These are phyloP conservation scores for Centella asiatica DNA, from an alignment of 129 eudicot species.

Conservation along the genomic window DNA sequence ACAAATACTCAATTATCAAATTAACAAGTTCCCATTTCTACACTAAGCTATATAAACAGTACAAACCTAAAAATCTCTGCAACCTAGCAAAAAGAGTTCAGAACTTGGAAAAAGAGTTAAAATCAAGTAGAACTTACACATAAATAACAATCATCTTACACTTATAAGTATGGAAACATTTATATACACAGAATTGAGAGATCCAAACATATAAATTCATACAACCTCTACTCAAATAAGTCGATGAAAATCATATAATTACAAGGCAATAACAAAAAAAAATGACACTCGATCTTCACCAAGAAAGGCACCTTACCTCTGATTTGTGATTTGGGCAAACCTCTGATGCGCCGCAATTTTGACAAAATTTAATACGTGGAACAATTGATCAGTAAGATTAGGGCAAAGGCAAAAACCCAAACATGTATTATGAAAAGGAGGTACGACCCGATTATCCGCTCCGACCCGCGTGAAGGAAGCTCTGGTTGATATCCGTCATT, in stretches of 20 bases:
- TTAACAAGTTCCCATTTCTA: no score
- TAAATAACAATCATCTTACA: no score
- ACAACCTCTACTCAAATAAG: not conserved
- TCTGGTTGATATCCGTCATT: not conserved
- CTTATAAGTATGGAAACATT: no score
- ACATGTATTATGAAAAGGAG: no score
- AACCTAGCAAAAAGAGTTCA: no score
- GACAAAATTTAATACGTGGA: not conserved
- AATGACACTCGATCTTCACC: not conserved
- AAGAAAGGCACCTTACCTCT: not conserved
- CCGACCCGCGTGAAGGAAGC: not conserved
- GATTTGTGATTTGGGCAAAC: not conserved
- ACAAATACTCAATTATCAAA: no score
- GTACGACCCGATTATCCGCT: not conserved
- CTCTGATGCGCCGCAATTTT: not conserved
- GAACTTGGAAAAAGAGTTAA: no score
- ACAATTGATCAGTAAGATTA: not conserved
- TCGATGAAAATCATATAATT: no score
- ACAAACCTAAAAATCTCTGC: no score
- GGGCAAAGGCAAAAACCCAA: not conserved
- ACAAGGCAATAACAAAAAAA: not conserved
- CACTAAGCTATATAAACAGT: no score
- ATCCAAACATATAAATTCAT: not conserved
- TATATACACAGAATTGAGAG: not conserved
- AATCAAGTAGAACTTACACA: no score